Evolutionary conservation across 345 rosid species (phyloP), one percentile per base, ranked within the genome.

Genomic region (Hibiscus trionum): DNA sequence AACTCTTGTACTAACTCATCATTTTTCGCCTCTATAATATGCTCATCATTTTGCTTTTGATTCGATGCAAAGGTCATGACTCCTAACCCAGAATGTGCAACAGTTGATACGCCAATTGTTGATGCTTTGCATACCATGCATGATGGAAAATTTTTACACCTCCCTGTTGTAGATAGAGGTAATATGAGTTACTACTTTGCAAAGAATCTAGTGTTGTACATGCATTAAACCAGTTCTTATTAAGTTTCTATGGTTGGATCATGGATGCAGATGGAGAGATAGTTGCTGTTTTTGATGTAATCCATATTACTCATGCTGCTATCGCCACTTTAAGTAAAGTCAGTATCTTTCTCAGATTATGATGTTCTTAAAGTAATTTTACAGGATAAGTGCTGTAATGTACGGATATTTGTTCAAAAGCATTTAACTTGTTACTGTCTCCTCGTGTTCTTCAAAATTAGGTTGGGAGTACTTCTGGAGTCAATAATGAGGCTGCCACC

Each of bases 41-140:
- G 49, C 11, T 15, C 29, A 50, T 46, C 62, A 49, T 56, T 37
- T 57, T 61, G 70, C 52, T 66, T 71, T 66, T 74, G 39, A 47
- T 47, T 73, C 71, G 67, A 26, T 85, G 49, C 69, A 58, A 70
- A 96, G 99, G 89, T 93, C 77, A 96, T 96, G 99, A 96, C 98
- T 76, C 92, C 88, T 39, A 90, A 96, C 82, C 98, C 99, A 75
- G 97, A 90, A 84, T 96, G 95, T 75, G 95, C 94, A 29, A 83
- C 90, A 14, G 79, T 88, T 72, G 99, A 93, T 65, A 93, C 92
- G 10, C 93, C 99, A 61, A 88, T 96, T 52, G 99, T 91, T 75
- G 99, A 96, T 86, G 99, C 99, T 61, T 79, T 93, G 73, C 99
- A 96, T 78, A 76, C 82, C 61, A 96, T 96, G 99, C 98, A 96